Evolutionary conservation across 257 asterid genomes (phyloP).

Genomic region (Haberlea rhodopensis): DNA sequence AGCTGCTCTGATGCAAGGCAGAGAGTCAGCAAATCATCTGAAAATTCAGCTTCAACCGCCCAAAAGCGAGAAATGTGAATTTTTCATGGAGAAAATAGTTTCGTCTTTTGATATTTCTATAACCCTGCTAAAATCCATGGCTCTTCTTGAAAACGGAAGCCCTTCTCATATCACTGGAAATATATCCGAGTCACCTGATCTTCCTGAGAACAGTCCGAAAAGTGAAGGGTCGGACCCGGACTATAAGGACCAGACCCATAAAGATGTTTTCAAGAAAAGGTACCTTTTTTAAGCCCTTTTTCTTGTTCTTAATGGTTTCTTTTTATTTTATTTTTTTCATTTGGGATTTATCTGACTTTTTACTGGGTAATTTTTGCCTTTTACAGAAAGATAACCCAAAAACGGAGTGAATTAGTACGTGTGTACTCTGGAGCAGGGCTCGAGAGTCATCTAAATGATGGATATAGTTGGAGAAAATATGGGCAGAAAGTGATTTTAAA

Average conservation of each 20-base stretch:
- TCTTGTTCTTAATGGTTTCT: neutral
- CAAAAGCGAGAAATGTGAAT: conserved; percentile 33
- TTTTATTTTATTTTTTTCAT: neutral
- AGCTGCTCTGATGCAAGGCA: conserved; percentile 63
- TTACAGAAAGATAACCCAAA: conserved; percentile 61
- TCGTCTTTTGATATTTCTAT: conserved; percentile 65
- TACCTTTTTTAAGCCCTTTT: neutral
- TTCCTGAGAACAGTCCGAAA: neutral
- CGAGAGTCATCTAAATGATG: conserved; percentile 61
- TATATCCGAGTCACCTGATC: neutral
- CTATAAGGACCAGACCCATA: conserved; percentile 31
- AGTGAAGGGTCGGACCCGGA: conserved; percentile 41
- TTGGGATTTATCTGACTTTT: conserved; percentile 1
- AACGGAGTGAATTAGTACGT: conserved; percentile 49
- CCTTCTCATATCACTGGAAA: neutral
- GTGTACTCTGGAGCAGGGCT: conserved; percentile 40
- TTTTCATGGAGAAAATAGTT: conserved; percentile 47
- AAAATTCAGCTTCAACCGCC: conserved; percentile 39
- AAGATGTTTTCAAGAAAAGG: conserved; percentile 54
- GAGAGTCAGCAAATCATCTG: conserved; percentile 60
- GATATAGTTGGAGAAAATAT: conserved; percentile 81
- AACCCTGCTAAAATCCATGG: conserved; percentile 36
- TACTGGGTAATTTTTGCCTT: neutral
- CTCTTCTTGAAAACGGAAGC: conserved; percentile 28
- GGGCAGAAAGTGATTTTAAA: conserved; percentile 88